A percentile compares a stretch with the other conserved stretches of the same genome.
phyloP scores from a whole-genome alignment of 1,284 basidiomycete species.

The Marasmius oreades region DNA sequence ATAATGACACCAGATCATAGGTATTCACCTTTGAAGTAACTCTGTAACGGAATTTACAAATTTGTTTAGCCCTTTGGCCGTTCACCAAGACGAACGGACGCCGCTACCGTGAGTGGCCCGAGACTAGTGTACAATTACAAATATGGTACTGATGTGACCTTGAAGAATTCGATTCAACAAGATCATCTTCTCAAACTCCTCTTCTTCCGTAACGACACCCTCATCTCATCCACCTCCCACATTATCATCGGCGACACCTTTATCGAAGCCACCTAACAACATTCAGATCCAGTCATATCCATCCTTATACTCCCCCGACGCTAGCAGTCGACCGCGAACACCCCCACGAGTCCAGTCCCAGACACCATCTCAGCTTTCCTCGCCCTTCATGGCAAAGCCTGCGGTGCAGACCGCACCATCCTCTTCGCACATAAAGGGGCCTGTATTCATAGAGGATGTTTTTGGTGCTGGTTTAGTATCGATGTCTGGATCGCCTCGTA shows the following conservation, averaged over 20 bases:
- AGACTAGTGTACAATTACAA: neutral
- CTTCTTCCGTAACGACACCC: no score
- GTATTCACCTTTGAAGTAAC: slow-evolving; percentile 18
- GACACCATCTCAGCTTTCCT: slow-evolving; percentile 33
- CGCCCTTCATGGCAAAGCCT: slow-evolving; percentile 42
- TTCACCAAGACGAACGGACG: neutral
- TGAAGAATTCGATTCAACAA: neutral
- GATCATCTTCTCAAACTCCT: no score
- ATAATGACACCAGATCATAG: slow-evolving; percentile 35
- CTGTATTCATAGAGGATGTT: neutral
- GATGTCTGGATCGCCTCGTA: no score
- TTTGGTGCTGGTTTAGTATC: neutral
- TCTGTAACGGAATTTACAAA: neutral
- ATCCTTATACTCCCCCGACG: neutral
- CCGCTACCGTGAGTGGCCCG: neutral
- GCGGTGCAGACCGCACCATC: slow-evolving; percentile 13
- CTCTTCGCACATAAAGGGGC: neutral
- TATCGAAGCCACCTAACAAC: neutral
- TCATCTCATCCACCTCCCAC: no score
- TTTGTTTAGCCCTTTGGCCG: slow-evolving; percentile 2
- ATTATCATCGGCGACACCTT: no score
- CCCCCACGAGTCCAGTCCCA: slow-evolving; percentile 14
- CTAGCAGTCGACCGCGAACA: slow-evolving; percentile 17
- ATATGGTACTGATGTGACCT: neutral
- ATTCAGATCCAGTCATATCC: neutral